These are phyloP conservation scores for Adansonia digitata DNA, from an alignment of 345 rosid genomes.

Conservation along the genomic window DNA sequence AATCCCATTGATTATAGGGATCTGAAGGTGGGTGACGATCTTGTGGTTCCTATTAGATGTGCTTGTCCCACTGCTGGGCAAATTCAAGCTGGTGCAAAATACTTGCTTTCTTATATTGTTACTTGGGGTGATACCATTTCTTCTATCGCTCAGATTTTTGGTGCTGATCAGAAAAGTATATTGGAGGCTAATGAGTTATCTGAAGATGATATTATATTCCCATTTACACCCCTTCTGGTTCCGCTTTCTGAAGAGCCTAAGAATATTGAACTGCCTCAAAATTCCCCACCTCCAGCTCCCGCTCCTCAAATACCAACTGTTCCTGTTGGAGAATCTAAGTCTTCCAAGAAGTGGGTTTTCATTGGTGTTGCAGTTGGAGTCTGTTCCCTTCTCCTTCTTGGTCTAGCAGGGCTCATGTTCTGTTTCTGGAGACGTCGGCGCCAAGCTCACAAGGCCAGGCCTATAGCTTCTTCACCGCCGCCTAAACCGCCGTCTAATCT, in stretches of 20 bases:
- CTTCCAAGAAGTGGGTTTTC: conserved; percentile 52
- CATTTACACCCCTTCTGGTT: conserved; percentile 61
- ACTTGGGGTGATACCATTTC: conserved; percentile 37
- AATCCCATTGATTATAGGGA: conserved; percentile 30
- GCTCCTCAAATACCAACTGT: conserved; percentile 13
- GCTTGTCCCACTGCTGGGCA: conserved; percentile 75
- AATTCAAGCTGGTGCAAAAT: conserved; percentile 41
- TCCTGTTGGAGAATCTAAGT: conserved; percentile 21
- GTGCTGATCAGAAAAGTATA: conserved; percentile 30
- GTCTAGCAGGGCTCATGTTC: conserved; percentile 26
- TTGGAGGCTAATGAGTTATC: conserved; percentile 47
- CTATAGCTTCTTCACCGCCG: conserved; percentile 4
- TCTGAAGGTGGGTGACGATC: conserved; percentile 20
- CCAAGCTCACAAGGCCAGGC: conserved; percentile 10
- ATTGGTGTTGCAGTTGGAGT: conserved; percentile 57
- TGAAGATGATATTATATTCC: conserved; percentile 25
- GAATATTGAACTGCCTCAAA: conserved; percentile 14
- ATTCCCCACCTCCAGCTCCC: conserved; percentile 33
- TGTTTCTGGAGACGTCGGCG: conserved; percentile 28
- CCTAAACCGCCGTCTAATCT: conserved; percentile 9
- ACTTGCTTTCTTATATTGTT: conserved; percentile 53
- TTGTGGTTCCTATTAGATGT: conserved; percentile 66
- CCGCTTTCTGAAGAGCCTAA: conserved; percentile 53
- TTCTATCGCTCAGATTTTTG: conserved; percentile 42
- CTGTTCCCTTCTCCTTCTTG: conserved; percentile 34